Evolutionary conservation across 2,329 filamentous ascomycete genomes (phyloP).

Genomic region (Mollisiaceae sp.): DNA sequence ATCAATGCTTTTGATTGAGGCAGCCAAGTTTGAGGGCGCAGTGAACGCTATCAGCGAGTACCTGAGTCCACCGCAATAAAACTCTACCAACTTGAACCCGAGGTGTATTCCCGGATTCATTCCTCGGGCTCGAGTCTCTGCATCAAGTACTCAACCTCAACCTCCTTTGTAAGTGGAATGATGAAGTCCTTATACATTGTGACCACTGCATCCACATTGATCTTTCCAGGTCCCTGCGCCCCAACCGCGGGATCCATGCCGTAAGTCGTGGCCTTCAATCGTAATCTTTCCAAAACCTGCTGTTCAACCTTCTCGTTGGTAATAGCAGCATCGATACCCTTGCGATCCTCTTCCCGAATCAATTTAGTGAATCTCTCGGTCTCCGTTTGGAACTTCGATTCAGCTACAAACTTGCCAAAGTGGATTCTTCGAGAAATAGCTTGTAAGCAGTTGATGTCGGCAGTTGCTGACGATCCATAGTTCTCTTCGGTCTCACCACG

Average conservation of each 20-base stretch:
- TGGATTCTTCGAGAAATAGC: conserved; percentile 90
- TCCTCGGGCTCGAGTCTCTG: conserved; percentile 65
- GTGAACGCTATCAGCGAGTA: conserved; percentile 79
- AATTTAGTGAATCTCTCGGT: conserved; percentile 78
- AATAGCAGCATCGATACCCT: conserved; percentile 87
- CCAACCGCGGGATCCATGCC: conserved; percentile 81
- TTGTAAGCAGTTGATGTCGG: conserved; percentile 89
- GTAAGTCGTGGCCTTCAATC: conserved; percentile 90
- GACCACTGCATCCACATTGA: conserved; percentile 90
- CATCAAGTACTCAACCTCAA: conserved; percentile 98
- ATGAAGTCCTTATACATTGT: conserved; percentile 91
- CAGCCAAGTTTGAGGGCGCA: conserved; percentile 73
- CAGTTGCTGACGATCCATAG: conserved; percentile 90
- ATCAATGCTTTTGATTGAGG: conserved; percentile 86
- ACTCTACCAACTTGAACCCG: conserved; percentile 27
- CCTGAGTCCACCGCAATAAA: conserved; percentile 59
- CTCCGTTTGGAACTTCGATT: conserved; percentile 90
- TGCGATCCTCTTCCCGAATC: conserved; percentile 80
- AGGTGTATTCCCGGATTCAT: conserved; percentile 15
- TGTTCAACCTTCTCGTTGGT: conserved; percentile 88
- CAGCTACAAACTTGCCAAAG: conserved; percentile 98
- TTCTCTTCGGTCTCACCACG: conserved; percentile 89
- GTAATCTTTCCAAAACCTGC: conserved; percentile 85
- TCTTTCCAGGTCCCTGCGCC: conserved; percentile 70
- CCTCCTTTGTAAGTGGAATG: conserved; percentile 96